Evolutionary conservation across 148 eudicot species (phyloP).

Genomic region (Polygonum aviculare): DNA sequence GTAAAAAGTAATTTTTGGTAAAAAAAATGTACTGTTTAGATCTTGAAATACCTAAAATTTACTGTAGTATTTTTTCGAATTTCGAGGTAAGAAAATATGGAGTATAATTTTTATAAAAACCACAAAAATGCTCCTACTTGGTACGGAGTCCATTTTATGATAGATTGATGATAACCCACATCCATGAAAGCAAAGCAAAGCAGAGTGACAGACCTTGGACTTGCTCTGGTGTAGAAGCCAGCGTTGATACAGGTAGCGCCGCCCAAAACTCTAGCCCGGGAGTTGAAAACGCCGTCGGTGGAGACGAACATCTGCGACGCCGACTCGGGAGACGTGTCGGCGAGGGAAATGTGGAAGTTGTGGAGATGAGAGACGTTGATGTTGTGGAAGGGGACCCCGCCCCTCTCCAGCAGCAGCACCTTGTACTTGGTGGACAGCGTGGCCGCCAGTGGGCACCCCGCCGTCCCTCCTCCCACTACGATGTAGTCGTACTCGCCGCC

Average conservation of each 20-base stretch:
- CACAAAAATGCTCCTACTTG: too few species aligned
- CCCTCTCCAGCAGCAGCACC: constrained; percentile 72
- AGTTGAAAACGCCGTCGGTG: constrained; percentile 77
- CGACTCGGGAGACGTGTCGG: constrained; percentile 57
- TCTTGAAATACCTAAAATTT: too few species aligned
- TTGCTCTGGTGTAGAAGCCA: constrained; percentile 87
- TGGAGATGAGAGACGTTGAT: constrained; percentile 49
- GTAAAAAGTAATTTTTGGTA: too few species aligned
- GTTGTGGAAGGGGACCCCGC: constrained; percentile 78
- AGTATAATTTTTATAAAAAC: too few species aligned
- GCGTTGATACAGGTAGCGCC: constrained; percentile 88
- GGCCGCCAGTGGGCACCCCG: constrained; percentile 86
- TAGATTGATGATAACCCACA: background rate
- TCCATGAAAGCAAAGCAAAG: background rate
- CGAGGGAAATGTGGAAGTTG: constrained; percentile 77
- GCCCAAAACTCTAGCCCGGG: constrained; percentile 84
- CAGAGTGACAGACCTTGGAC: constrained; percentile 92
- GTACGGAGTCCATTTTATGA: background rate
- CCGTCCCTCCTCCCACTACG: constrained; percentile 90
- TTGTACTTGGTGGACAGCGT: constrained; percentile 63
- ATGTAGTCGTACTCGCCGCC: constrained; percentile 58
- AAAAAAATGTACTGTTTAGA: too few species aligned
- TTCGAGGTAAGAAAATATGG: too few species aligned
- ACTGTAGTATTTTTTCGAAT: too few species aligned
- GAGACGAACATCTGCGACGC: constrained; percentile 77